A percentile compares a stretch with the other conserved stretches of the same genome.
Evolutionary conservation across 768 basidiomycete species (phyloP).

Genomic region (Floccularia luteovirens): DNA sequence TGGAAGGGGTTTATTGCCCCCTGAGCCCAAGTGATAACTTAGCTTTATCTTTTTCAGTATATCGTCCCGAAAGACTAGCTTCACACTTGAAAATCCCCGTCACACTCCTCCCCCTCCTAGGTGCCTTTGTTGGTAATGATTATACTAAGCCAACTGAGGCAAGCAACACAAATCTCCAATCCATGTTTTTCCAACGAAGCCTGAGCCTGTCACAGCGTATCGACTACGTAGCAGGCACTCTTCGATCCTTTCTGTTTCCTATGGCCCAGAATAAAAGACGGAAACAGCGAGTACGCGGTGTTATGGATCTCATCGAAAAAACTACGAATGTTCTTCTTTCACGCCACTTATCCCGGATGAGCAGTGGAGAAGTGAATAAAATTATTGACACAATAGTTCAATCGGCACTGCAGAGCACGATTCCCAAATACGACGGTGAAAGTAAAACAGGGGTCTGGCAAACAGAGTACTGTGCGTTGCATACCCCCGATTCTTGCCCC

Average conservation of each 20-base stretch:
- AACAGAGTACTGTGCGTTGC: conserved; percentile 54
- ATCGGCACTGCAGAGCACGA: conserved; percentile 71
- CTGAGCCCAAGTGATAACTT: conserved; percentile 34
- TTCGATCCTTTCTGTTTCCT: conserved; percentile 46
- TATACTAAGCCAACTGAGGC: conserved; percentile 49
- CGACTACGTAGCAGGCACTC: conserved; percentile 49
- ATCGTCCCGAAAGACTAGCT: conserved; percentile 56
- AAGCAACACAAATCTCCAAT: conserved; percentile 38
- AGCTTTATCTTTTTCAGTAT: conserved; percentile 48
- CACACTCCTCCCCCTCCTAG: conserved; percentile 69
- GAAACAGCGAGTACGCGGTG: conserved; percentile 54
- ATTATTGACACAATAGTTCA: conserved; percentile 67
- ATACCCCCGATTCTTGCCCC: conserved; percentile 48
- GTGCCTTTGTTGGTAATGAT: conserved; percentile 77
- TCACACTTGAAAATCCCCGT: conserved; percentile 58
- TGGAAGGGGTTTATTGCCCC: conserved; percentile 46
- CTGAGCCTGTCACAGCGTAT: conserved; percentile 58
- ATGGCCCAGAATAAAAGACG: conserved; percentile 38
- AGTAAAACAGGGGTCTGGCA: conserved; percentile 41
- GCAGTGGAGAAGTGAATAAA: conserved; percentile 54
- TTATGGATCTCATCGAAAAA: conserved; percentile 72
- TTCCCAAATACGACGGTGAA: conserved; percentile 48
- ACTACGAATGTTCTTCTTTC: conserved; percentile 53
- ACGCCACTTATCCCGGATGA: conserved; percentile 38
- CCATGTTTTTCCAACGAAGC: conserved; percentile 60